Evolutionary conservation across 2,329 filamentous ascomycete species (phyloP), one percentile per base, ranked within the genome.

Genomic region (Calonectria pauciramosa): DNA sequence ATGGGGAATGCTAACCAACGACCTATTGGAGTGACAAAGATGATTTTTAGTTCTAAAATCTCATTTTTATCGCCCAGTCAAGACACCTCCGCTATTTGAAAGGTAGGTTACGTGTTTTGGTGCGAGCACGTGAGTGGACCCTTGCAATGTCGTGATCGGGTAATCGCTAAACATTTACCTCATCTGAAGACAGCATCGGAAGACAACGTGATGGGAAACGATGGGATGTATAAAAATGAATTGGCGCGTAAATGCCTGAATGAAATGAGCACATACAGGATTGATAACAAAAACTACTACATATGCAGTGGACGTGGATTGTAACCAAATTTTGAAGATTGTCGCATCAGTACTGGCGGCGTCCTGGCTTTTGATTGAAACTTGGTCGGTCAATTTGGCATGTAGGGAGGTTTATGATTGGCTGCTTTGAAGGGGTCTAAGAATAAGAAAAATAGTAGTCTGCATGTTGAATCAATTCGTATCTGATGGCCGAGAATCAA

Each of bases 111-210:
- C 41, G 38, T 20, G 60, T 47, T 13, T 16, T 47, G 23, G 9
- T 49, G 41, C 41, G 5, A 65, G 38, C 60, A 65, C 60, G 60
- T 44, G n/a, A 49, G 38, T 34, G 60, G 60, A 65, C 41, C 60
- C 60, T 16, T 65, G 38, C 34, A 23, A 65, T 65, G 60, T 65
- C 41, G 60, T 65, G 60, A 65, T 65, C 41, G 60, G 60, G 18
- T 44, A 32, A 34, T 32, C 6, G 20, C 56, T 26, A 47, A 47
- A 47, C 56, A 63, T 63, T 34, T 34, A 34, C 44, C 44, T 47
- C 44, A 47, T 13, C 3, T 47, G 44, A 9, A 47, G 20, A 47
- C n/a, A 23, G 20, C n/a, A 47, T 47, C n/a, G 44, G 4, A 13
- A 8, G n/a, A 47, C 16, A 20, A 47, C 3, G 44, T 16, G 44